Conservation (phyloP, 257 asterid genomes). For the Solanum gracilifrons region DNA sequence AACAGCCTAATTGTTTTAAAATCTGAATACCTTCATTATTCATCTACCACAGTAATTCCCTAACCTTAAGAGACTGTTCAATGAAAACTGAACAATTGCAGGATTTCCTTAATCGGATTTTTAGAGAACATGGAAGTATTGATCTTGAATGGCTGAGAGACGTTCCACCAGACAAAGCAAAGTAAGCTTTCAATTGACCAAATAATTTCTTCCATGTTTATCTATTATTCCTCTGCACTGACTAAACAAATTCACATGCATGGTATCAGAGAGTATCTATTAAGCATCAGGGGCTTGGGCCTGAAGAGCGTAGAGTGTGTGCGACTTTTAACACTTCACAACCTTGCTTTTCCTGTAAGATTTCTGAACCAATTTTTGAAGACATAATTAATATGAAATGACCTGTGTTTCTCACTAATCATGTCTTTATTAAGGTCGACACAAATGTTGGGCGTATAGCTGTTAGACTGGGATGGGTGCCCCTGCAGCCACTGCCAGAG, state of each 20-base stretch:
- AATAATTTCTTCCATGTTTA: slow-evolving; percentile 1
- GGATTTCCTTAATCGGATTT: slow-evolving; percentile 80
- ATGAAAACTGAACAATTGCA: slow-evolving; percentile 22
- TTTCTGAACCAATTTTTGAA: slow-evolving; percentile 7
- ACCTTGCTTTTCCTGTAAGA: slow-evolving; percentile 97
- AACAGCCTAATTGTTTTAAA: not conserved
- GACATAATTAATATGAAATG: not conserved
- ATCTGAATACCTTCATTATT: not conserved
- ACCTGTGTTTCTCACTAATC: not conserved
- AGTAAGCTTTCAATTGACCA: slow-evolving; percentile 35
- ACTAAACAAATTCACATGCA: slow-evolving; percentile 5
- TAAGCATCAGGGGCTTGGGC: slow-evolving; percentile 90
- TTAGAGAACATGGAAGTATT: slow-evolving; percentile 76
- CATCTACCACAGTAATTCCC: not conserved
- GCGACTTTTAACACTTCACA: slow-evolving; percentile 95
- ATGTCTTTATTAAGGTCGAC: slow-evolving; percentile 59
- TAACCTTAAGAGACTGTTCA: not conserved
- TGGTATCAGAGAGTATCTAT: slow-evolving; percentile 68
- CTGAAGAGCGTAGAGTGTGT: slow-evolving; percentile 96
- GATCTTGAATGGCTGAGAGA: slow-evolving; percentile 97
- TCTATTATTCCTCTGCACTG: not conserved
- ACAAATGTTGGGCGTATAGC: slow-evolving; percentile 98
- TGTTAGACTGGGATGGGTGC: slow-evolving; percentile 98
- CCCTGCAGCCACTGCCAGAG: slow-evolving; percentile 96
- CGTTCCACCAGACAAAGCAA: slow-evolving; percentile 89